Evolutionary conservation across 805 yeast species (phyloP), one percentile per base, ranked within the genome.

Genomic region (Myxozyma neotropica): DNA sequence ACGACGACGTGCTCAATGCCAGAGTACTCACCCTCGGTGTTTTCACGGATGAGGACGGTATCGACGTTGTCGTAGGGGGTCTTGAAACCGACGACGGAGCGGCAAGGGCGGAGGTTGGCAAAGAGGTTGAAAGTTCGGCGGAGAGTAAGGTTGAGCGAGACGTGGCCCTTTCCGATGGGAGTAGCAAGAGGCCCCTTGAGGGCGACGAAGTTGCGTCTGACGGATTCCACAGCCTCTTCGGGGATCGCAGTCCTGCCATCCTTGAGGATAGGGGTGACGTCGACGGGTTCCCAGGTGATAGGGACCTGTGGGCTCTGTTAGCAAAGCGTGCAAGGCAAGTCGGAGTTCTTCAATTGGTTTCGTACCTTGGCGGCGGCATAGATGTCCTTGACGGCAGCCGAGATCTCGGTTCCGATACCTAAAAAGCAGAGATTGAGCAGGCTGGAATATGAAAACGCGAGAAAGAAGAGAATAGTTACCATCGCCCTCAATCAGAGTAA

Each of bases 1-100:
- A 91, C 95, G 67, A 94, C 91, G 66, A 90, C 88, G 81, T 94
- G 99, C 82, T 94, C 99, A 70, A 94, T 92, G 80, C 99, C 99
- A 33, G 97, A 92, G 81, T 90, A 93, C 79, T 93, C 98, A 80
- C 96, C 97, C 80, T 93, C 98, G 69, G 97, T 93, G 83, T 94
- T 94, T 79, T 94, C 99, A 83, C 99, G 91, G 76, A 94, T 92
- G 71, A 94, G 81, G 38, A 93, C 97, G 66, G 96, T 87, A 79
- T 94, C 95, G 66, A 94, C 98, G 75, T 88, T 82, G 68, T 80
- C 81, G 78, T 88, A 88, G 51, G 93, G 96, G 63, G 98, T 94
- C 77, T 91, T 83, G 85, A 83, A 92, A 73, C 99, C 99, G 64
- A 83, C 88, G 68, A 94, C 84, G 61, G 96, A 88, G 78, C 88